A percentile compares a stretch with the other conserved stretches of the same genome.
These are phyloP conservation scores for Colletotrichum ledebouriae DNA, from an alignment of 2,329 filamentous ascomycete species.

Conservation along the genomic window DNA sequence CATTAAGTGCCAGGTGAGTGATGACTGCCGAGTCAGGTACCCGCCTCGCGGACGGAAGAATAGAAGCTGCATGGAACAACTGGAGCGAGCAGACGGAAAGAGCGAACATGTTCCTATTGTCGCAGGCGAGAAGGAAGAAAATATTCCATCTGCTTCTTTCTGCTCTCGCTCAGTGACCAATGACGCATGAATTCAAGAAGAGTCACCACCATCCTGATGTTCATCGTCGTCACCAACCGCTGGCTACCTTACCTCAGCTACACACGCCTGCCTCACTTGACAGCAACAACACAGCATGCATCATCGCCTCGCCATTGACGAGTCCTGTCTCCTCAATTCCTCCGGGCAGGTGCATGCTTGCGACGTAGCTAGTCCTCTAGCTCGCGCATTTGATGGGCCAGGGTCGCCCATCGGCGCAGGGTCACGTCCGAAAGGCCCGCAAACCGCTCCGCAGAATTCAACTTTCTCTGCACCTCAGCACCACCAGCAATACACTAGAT, in stretches of 20 bases:
- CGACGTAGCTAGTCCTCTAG: slow-evolving; percentile 10
- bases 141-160: slow-evolving; percentile 19
- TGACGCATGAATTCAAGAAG: background rate
- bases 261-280: background rate
- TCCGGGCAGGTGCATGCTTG: slow-evolving; percentile 17
- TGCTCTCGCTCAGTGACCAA: background rate
- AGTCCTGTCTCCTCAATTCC: slow-evolving; percentile 2
- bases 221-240: too few species aligned
- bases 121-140: background rate
- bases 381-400: slow-evolving; percentile 1
- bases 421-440: slow-evolving; percentile 25
- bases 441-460: slow-evolving; percentile 13
- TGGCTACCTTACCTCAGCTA: too few species aligned
- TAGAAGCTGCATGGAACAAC: slow-evolving; percentile 17
- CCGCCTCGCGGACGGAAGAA: slow-evolving; percentile 11
- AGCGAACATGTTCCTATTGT: background rate
- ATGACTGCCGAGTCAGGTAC: background rate
- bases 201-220: too few species aligned
- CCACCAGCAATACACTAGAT: slow-evolving; percentile 21
- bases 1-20: background rate
- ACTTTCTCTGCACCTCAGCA: slow-evolving; percentile 15
- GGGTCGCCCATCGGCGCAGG: slow-evolving; percentile 15
- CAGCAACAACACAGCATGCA: slow-evolving; percentile 16
- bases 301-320: slow-evolving; percentile 18
- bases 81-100: background rate